phyloP scores from a whole-genome alignment of 805 yeast genomes.

The Saccharomycopsis fibuligera region DNA sequence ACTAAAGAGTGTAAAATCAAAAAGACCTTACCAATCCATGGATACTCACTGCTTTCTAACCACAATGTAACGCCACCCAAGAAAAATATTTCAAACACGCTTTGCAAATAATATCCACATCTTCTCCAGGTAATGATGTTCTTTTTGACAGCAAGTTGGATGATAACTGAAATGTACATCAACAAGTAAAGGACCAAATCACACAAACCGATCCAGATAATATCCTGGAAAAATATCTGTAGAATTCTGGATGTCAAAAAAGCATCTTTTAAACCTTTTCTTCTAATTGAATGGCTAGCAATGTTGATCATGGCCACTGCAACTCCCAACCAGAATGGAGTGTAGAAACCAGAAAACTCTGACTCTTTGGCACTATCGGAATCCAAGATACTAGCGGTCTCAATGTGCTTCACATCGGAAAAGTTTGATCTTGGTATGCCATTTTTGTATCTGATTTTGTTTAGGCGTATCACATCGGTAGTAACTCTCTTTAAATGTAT shows the following conservation, averaged over 20 bases:
- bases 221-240: slow-evolving; percentile 49
- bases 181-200: slow-evolving; percentile 71
- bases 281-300: slow-evolving; percentile 45
- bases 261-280: slow-evolving; percentile 31
- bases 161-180: slow-evolving; percentile 50
- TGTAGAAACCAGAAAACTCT: slow-evolving; percentile 71
- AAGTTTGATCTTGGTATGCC: slow-evolving; percentile 26
- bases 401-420: slow-evolving; percentile 25
- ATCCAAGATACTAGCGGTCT: slow-evolving; percentile 25
- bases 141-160: slow-evolving; percentile 50
- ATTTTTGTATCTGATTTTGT: slow-evolving; percentile 22
- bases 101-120: slow-evolving; percentile 59
- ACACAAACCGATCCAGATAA: slow-evolving; percentile 61
- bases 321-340: slow-evolving; percentile 69
- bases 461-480: background rate
- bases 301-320: slow-evolving; percentile 49
- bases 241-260: slow-evolving; percentile 46
- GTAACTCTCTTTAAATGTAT: background rate
- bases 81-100: slow-evolving; percentile 48
- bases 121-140: slow-evolving; percentile 51
- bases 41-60: slow-evolving; percentile 51
- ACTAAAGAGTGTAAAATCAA: slow-evolving; percentile 80
- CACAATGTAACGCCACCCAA: slow-evolving; percentile 47
- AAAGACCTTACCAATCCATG: slow-evolving; percentile 91
- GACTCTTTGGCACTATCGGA: slow-evolving; percentile 21